phyloP scores from a whole-genome alignment of 371 early-diverging fungal species.

The Haplosporangium sp. region DNA sequence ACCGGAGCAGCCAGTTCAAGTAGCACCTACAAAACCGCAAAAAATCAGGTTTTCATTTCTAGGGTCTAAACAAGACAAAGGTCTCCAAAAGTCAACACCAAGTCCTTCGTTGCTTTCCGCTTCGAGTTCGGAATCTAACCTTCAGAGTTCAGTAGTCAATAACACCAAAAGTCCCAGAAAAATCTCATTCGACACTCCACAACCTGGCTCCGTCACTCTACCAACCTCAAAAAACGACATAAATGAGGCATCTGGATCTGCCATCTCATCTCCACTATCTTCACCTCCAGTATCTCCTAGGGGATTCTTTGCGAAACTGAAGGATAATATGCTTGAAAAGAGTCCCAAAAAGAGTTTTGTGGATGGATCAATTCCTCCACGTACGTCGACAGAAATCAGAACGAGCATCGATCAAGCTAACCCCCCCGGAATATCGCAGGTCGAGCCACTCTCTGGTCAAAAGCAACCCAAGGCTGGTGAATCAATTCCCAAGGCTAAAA shows the following conservation, averaged over 20 bases:
- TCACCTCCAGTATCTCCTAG: constrained; percentile 24
- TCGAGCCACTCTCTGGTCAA: background rate
- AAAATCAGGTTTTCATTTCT: constrained; percentile 42
- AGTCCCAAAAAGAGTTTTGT: background rate
- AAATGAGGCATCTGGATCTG: background rate
- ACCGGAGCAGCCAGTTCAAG: background rate
- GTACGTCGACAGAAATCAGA: background rate
- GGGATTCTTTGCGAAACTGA: constrained; percentile 44
- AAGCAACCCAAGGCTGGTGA: background rate
- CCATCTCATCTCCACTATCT: background rate
- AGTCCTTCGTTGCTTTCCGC: constrained; percentile 3
- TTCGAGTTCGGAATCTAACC: background rate
- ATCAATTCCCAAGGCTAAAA: background rate
- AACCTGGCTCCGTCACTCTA: background rate
- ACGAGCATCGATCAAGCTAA: background rate
- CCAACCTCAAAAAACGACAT: background rate
- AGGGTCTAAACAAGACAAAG: constrained; percentile 19
- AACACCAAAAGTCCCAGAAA: constrained; percentile 10
- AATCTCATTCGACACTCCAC: constrained; percentile 37
- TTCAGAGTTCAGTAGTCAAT: background rate
- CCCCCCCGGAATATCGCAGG: background rate
- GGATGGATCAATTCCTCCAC: background rate
- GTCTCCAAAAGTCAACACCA: constrained; percentile 6
- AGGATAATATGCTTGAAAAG: constrained; percentile 23
- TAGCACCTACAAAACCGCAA: constrained; percentile 19